phyloP scores from a whole-genome alignment of 768 basidiomycete species.

The Kwoniella dejecticola region DNA sequence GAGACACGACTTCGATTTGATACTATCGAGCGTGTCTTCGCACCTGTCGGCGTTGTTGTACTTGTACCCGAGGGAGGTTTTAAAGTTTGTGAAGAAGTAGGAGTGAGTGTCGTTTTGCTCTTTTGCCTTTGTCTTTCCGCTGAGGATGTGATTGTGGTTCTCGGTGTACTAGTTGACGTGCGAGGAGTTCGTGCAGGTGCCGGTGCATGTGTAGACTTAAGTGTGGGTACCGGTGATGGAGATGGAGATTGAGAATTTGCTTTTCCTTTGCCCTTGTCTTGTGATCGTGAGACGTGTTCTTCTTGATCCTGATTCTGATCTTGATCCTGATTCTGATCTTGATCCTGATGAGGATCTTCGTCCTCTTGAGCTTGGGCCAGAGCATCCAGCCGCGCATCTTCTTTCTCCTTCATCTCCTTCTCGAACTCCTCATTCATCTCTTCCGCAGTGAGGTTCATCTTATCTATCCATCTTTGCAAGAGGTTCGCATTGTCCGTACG shows the following conservation, averaged over 20 bases:
- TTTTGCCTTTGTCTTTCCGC: background rate
- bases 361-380: background rate
- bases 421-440: slow-evolving; percentile 82
- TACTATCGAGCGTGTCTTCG: background rate
- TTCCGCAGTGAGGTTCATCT: slow-evolving; percentile 88
- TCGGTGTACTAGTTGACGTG: background rate
- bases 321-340: background rate
- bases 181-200: no score
- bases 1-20: background rate
- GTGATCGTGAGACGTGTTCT: no score
- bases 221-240: no score
- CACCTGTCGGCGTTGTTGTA: background rate
- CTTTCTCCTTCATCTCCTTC: slow-evolving; percentile 31
- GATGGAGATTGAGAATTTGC: slow-evolving; percentile 10
- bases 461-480: slow-evolving; percentile 93
- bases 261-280: background rate
- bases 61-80: background rate
- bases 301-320: no score
- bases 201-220: no score
- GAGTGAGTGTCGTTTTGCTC: background rate
- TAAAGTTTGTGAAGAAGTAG: background rate
- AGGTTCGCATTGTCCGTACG: slow-evolving; percentile 92
- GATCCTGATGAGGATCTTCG: background rate
- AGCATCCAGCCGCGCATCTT: background rate
- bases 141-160: background rate